phyloP scores from a whole-genome alignment of 2,329 filamentous ascomycete species.

The Ilyonectria sp. region DNA sequence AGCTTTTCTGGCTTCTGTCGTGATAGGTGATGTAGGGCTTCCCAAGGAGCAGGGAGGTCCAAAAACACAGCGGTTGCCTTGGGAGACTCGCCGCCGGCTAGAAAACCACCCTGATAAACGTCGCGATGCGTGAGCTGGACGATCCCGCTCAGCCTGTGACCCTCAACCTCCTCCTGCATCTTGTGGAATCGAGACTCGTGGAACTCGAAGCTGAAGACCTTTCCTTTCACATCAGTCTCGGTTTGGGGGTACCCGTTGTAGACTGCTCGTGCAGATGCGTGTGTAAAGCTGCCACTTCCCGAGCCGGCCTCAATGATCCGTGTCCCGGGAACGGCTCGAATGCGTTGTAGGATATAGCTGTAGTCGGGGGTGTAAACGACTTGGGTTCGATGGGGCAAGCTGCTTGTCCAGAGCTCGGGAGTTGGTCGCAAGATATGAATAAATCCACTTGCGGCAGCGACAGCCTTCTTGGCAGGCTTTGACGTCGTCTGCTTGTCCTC shows the following conservation, averaged over 20 bases:
- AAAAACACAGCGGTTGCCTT: conserved; percentile 82
- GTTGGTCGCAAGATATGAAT: conserved; percentile 85
- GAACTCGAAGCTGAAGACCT: conserved; percentile 88
- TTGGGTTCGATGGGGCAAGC: conserved; percentile 85
- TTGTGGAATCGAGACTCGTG: conserved; percentile 80
- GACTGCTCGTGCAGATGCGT: conserved; percentile 82
- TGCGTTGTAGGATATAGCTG: conserved; percentile 84
- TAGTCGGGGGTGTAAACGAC: conserved; percentile 92
- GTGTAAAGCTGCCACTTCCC: conserved; percentile 87
- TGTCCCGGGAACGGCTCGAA: conserved; percentile 81
- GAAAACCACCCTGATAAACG: conserved; percentile 83
- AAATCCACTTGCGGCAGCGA: conserved; percentile 77
- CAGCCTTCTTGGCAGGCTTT: conserved; percentile 61
- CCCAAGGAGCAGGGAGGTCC: conserved; percentile 86
- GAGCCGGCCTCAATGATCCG: conserved; percentile 85
- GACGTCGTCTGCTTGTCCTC: conserved; percentile 52
- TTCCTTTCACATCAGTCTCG: conserved; percentile 67
- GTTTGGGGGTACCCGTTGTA: conserved; percentile 77
- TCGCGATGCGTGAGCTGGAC: conserved; percentile 84
- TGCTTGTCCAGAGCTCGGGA: conserved; percentile 86
- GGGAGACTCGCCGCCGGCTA: conserved; percentile 72
- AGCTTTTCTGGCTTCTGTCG: conserved; percentile 58
- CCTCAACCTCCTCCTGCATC: conserved; percentile 77
- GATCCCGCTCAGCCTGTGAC: conserved; percentile 75
- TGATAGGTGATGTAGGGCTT: conserved; percentile 82